These are phyloP conservation scores for Wallacemonas rigidus DNA, from an alignment of 208 protist species.

Conservation along the genomic window DNA sequence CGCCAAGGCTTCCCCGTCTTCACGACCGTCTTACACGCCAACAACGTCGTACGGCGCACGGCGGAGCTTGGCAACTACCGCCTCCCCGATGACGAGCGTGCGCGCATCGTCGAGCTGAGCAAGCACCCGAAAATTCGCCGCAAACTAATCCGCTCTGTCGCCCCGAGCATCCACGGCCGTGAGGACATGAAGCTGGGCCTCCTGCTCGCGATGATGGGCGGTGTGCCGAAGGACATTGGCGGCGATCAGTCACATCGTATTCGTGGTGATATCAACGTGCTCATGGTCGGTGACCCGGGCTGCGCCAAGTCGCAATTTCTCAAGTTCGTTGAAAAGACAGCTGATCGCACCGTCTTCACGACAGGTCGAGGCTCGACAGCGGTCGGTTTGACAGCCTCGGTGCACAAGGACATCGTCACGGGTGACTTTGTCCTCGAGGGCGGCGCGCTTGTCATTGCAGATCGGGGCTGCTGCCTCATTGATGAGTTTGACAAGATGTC, in stretches of 20 bases:
- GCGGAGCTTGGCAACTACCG: constrained; percentile 84
- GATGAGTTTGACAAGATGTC: constrained; percentile 99
- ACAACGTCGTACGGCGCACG: constrained; percentile 94
- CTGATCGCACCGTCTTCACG: constrained; percentile 98
- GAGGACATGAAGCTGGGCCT: constrained; percentile 99
- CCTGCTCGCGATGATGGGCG: constrained; percentile 98
- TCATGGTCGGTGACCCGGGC: constrained; percentile 99
- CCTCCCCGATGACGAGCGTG: constrained; percentile 89
- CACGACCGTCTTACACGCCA: constrained; percentile 98
- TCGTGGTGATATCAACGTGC: constrained; percentile 99
- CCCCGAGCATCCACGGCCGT: constrained; percentile 99
- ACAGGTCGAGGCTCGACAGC: constrained; percentile 98
- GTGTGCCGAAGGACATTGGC: constrained; percentile 92
- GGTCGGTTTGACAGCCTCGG: constrained; percentile 98
- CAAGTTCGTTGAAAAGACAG: constrained; percentile 99
- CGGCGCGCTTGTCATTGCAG: constrained; percentile 99
- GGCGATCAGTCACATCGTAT: constrained; percentile 96
- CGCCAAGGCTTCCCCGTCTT: constrained; percentile 99
- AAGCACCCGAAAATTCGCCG: constrained; percentile 85
- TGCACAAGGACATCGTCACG: constrained; percentile 97
- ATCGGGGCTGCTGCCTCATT: constrained; percentile 99
- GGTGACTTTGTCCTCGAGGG: constrained; percentile 99
- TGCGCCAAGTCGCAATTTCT: constrained; percentile 97
- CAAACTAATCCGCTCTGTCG: constrained; percentile 97
- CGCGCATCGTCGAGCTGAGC: constrained; percentile 89